phyloP scores from a whole-genome alignment of 192 early-diverging fungal species.

The Coemansia sp. region DNA sequence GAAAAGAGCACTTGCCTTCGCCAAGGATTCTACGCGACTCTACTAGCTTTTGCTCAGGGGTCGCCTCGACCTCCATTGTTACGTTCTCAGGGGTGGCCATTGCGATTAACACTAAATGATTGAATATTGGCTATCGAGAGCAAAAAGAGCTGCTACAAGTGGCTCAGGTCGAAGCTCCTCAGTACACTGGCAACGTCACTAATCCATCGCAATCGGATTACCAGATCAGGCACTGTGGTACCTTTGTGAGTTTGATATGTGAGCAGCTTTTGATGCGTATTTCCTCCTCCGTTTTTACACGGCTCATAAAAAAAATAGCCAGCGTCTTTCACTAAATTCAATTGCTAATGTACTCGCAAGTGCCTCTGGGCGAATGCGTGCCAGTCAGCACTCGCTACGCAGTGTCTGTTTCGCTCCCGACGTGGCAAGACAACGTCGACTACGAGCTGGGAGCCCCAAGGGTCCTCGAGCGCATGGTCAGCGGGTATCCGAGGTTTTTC shows the following conservation, averaged over 20 bases:
- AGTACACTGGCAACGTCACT: conserved; percentile 26
- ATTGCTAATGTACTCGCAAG: conserved; percentile 10
- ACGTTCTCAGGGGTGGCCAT: conserved; percentile 32
- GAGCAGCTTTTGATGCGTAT: neutral
- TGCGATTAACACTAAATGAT: neutral
- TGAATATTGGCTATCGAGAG: neutral
- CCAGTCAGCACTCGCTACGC: conserved; percentile 76
- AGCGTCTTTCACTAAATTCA: neutral
- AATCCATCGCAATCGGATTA: conserved; percentile 18
- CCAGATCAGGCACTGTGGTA: neutral
- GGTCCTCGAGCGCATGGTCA: conserved; percentile 68
- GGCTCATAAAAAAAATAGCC: neutral
- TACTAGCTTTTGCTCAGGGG: conserved; percentile 41
- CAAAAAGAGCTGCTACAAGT: neutral
- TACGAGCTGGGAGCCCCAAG: conserved; percentile 85
- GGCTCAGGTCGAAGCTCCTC: neutral
- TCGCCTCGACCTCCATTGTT: conserved; percentile 48
- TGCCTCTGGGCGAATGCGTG: conserved; percentile 67
- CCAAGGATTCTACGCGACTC: conserved; percentile 43
- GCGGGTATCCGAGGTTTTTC: conserved; percentile 95
- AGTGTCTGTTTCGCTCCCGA: conserved; percentile 88
- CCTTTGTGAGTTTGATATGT: conserved; percentile 3
- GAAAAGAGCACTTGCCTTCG: conserved; percentile 35
- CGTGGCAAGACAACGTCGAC: conserved; percentile 84
- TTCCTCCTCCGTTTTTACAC: neutral